phyloP scores from a whole-genome alignment of 352 stramenopile genomes.

The Saprolegnia diclina region DNA sequence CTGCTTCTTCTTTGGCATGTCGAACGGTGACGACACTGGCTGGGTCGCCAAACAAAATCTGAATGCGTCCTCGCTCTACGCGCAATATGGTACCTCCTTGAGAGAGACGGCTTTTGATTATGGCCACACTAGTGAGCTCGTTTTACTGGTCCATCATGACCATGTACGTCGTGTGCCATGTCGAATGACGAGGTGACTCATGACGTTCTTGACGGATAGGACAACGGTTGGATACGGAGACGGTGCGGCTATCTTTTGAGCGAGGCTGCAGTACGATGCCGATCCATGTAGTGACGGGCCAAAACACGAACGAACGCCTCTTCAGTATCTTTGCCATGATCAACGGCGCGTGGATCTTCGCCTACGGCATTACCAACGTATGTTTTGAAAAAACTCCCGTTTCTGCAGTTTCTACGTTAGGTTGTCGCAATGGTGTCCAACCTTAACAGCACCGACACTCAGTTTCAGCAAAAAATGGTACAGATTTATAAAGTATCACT shows the following conservation, averaged over 20 bases:
- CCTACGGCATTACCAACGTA: slow-evolving; percentile 77
- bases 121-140: slow-evolving; percentile 26
- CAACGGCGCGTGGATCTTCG: slow-evolving; percentile 71
- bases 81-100: slow-evolving; percentile 42
- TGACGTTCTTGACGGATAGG: slow-evolving; percentile 30
- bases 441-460: slow-evolving; percentile 52
- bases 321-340: slow-evolving; percentile 73
- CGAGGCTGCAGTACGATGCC: background rate
- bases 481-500: background rate
- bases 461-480: slow-evolving; percentile 62
- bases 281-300: slow-evolving; percentile 24
- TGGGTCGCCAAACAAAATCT: slow-evolving; percentile 43
- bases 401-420: background rate
- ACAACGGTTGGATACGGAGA: slow-evolving; percentile 75
- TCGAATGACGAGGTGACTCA: background rate
- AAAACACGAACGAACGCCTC: slow-evolving; percentile 58
- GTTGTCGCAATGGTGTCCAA: slow-evolving; percentile 43
- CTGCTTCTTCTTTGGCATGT: slow-evolving; percentile 60
- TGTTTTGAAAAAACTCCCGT: slow-evolving; percentile 36
- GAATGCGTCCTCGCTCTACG: slow-evolving; percentile 38
- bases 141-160: slow-evolving; percentile 79
- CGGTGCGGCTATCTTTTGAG: background rate
- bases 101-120: background rate
- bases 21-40: slow-evolving; percentile 39
- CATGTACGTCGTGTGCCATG: slow-evolving; percentile 36